Conservation (phyloP, 2,329 filamentous ascomycete genomes). For the Curvularia sp. region DNA sequence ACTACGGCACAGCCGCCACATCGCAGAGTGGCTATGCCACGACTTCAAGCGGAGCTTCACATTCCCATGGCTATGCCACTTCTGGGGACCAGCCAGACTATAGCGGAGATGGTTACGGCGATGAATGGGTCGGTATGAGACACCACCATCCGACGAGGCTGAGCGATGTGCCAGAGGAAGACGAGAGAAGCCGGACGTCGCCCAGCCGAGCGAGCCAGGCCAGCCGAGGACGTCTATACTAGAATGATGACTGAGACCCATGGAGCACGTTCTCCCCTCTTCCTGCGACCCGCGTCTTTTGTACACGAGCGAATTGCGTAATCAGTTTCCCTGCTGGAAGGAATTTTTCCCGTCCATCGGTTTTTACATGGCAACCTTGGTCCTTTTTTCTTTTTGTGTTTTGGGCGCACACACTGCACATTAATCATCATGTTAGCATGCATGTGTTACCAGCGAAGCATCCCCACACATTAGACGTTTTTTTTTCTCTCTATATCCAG, state of each 20-base stretch:
- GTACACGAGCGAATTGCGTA: slow-evolving; percentile 1
- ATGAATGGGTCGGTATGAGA: slow-evolving; percentile 48
- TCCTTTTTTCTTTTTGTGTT: not conserved
- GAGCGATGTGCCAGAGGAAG: slow-evolving; percentile 52
- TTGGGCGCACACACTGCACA: not conserved
- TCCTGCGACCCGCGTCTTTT: not conserved
- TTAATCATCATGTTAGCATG: not conserved
- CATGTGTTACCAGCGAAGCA: not conserved
- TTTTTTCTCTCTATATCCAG: not conserved
- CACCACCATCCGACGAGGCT: slow-evolving; percentile 51
- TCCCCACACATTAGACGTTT: not conserved
- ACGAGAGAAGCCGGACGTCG: slow-evolving; percentile 49
- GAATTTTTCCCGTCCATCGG: not conserved
- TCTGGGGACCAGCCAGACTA: slow-evolving; percentile 41
- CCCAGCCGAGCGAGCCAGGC: slow-evolving; percentile 48
- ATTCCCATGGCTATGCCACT: slow-evolving; percentile 29
- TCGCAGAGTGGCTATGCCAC: slow-evolving; percentile 41
- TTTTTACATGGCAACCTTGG: not conserved
- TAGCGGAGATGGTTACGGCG: slow-evolving; percentile 48
- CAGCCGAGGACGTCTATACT: slow-evolving; percentile 36
- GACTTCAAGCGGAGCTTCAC: slow-evolving; percentile 33
- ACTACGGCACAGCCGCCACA: slow-evolving; percentile 51
- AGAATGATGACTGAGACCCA: slow-evolving; percentile 10
- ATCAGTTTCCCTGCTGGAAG: not conserved
- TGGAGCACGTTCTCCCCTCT: not conserved